Conservation (phyloP, 495 filamentous ascomycete genomes). For the Hypoxylon crocopeplum region DNA sequence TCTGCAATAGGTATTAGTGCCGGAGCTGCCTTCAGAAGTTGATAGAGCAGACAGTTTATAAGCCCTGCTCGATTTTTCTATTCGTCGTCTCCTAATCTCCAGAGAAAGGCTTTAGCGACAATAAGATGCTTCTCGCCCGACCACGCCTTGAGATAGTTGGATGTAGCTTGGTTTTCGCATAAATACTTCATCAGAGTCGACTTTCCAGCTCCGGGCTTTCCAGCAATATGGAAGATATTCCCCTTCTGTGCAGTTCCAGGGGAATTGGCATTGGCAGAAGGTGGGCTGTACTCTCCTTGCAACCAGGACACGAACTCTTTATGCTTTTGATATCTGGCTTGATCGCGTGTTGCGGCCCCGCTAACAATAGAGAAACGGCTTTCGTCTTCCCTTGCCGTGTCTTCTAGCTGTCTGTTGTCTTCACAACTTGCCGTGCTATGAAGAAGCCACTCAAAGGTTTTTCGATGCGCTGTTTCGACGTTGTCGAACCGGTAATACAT, state of each 20-base stretch:
- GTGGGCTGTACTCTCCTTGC: not conserved
- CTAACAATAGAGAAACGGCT: too few relatives aligned
- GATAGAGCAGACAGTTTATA: slow-evolving; percentile 13
- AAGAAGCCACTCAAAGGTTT: slow-evolving; percentile 11
- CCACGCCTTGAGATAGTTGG: slow-evolving; percentile 16
- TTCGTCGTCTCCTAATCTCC: slow-evolving; percentile 15
- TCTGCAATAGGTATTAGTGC: slow-evolving; percentile 8
- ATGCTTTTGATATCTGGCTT: slow-evolving; percentile 3
- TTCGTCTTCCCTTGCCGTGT: too few relatives aligned
- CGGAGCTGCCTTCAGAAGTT: slow-evolving; percentile 8
- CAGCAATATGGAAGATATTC: slow-evolving; percentile 27
- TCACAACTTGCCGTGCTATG: not conserved
- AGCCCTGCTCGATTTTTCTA: slow-evolving; percentile 28
- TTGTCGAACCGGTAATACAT: slow-evolving; percentile 11
- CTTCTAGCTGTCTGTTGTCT: too few relatives aligned
- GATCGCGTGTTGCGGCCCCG: too few relatives aligned
- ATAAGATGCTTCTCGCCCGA: slow-evolving; percentile 13
- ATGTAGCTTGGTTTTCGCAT: slow-evolving; percentile 6
- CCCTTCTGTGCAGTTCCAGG: not conserved
- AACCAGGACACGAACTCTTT: slow-evolving; percentile 1
- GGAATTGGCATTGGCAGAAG: not conserved
- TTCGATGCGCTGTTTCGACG: slow-evolving; percentile 2
- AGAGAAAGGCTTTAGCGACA: slow-evolving; percentile 24
- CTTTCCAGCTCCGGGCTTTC: slow-evolving; percentile 30
- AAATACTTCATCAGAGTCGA: slow-evolving; percentile 36